Evolutionary conservation across 805 yeast genomes (phyloP), one percentile per base, ranked within the genome.

Genomic region (Nakazawaea anatomiae): DNA sequence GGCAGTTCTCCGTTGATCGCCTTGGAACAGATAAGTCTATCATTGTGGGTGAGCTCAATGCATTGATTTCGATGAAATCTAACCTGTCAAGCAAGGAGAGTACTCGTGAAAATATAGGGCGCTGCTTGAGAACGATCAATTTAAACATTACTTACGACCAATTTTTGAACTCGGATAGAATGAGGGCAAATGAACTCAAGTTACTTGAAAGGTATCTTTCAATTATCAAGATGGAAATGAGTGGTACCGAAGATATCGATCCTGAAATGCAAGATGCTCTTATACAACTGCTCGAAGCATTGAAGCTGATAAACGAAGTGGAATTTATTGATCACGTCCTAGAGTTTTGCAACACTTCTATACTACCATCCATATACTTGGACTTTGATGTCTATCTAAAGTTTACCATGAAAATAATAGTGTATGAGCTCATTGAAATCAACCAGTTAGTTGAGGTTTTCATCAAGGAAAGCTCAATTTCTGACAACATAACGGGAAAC

Each of bases 161-260:
- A n/a, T 49, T 49, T 42, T 32, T 39, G 38, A 39, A 49, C 28
- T 29, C 11, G 4, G 52, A 49, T 39, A 44, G 52, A 49, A 29
- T 40, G 12, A 44, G 52, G 14, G 48, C 52, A 4, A 49, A 49
- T 44, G 47, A 40, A 11, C 38, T 49, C 28, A 49, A 44, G 14
- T 14, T 49, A 14, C 41, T 49, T 4, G 52, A 49, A 30, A 49
- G 27, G 18, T 40, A 29, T 14, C 42, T 49, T 29, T 25, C 44
- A n/a, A 81, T 86, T 49, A 73, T 87, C 60, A 78, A 84, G 64
- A 79, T 83, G 52, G 89, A 87, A 63, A 67, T 87, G 57, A 80
- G 83, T 62, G 89, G 89, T 25, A 35, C 11, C n/a, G 45, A 41
- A 25, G 50, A 47, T 7, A n/a, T 34, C 6, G 44, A 41, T 11